Evolutionary conservation across 164 flowering plant species (phyloP), one percentile per base, ranked within the genome.

Genomic region (Vitis labrusca): DNA sequence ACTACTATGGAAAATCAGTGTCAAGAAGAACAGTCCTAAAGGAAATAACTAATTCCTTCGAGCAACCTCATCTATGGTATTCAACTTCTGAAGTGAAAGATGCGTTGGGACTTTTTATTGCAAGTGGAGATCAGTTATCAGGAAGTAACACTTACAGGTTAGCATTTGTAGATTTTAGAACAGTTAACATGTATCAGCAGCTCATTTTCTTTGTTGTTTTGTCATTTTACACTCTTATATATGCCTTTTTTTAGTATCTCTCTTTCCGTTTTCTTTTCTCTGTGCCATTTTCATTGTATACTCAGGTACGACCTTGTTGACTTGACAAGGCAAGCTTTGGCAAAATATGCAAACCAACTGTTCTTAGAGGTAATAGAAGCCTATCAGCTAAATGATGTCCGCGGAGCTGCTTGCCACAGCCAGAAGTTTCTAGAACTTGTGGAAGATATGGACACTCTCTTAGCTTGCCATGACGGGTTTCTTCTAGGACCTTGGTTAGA

Each of bases 401-500:
- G 65, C 29, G 78, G 66, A 76, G 88, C 84, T 50, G 55, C 61
- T 63, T 14, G 19, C 65, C 82, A 72, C 63, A 80, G 85, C 73
- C 70, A 83, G 72, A 83, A 76, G 72, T 87, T 86, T 70, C 72
- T 89, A 49, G 82, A 80, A 17, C 84, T 91, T 51, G 91, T 91
- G 44, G 74, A 78, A 10, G 92, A 89, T 59, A 77, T 86, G 78
- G 93, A 87, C 72, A 71, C 59, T 3, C 90, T 88, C n/a, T 77
- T 90, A 71, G 84, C 85, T 68, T 85, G 85, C 79, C 91, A 91
- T 60, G 83, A 86, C 8, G 96, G 96, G 50, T 87, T 86, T 82
- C 85, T 89, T 32, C 76, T 91, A 8, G 96, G 93, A 58, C 93
- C 91, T 65, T 91, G 96, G 91, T 72, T 91, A 75, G 88, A 91